Evolutionary conservation across 306 rosid species (phyloP), one percentile per base, ranked within the genome.

Genomic region (Pterocarpus macrocarpus): DNA sequence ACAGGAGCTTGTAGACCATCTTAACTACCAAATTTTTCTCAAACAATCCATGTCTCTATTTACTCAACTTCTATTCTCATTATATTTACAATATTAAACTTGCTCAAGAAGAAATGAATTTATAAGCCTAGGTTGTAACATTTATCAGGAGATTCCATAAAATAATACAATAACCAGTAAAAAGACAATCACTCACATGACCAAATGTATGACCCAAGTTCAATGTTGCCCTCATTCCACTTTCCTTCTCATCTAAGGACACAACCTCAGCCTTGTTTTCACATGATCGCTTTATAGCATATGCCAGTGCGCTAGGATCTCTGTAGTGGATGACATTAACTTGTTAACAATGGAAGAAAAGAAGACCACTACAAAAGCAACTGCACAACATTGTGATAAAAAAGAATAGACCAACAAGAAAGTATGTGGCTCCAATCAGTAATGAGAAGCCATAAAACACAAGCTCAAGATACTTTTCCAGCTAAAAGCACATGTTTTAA

Each of bases 181-280:
- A 77, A 53, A 83, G 14, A 14, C 36, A 76, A 56, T 45, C 12
- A 83, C 98, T 89, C 80, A 96, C 98, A 80, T 96, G 98, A 63
- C 98, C 99, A 80, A 96, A 96, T 72, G 99, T 96, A 86, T 96
- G 99, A 63, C 98, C 99, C 90, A 96, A 87, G 87, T 96, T 96
- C 87, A 93, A 79, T 68, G 94, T 93, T 63, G 98, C 99, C 85
- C 99, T 90, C 79, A 95, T 47, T 86, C 99, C 99, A 85, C 98
- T 85, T 88, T 96, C 99, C 85, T 85, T 96, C 91, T 96, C 98
- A 77, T 96, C 98, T 69, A 90, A 81, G 58, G 98, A 91, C 61
- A 95, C 99, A 82, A 96, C 94, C 90, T 90, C 90, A 0, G 99
- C 98, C 91, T 96, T 90, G 89, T 90, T 96, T 84, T 96, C 97